Percentiles rank a stretch among this genome's conserved stretches.
These are phyloP conservation scores for Sporodiniella umbellata DNA, from an alignment of 371 early-diverging fungal genomes.

Conservation along the genomic window DNA sequence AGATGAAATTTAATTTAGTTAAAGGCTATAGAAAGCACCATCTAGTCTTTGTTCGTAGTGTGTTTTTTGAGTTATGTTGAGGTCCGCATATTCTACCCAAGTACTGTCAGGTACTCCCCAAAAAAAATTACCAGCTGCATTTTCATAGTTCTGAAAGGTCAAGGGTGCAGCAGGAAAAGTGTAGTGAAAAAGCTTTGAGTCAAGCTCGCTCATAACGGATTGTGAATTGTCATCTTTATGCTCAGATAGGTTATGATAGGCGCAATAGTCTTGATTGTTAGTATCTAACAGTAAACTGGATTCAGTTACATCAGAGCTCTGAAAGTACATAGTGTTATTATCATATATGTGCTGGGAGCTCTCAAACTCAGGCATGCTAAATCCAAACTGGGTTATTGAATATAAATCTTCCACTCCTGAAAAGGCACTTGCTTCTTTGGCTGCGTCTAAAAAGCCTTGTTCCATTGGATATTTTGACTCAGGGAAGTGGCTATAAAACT, in stretches of 20 bases:
- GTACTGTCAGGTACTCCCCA: constrained; percentile 47
- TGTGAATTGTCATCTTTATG: background rate
- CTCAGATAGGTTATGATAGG: background rate
- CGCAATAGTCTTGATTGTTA: background rate
- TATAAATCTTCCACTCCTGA: background rate
- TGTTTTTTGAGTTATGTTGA: no score
- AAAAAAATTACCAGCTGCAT: constrained; percentile 38
- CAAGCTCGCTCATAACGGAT: background rate
- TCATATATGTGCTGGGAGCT: background rate
- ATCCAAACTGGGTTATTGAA: constrained; percentile 3
- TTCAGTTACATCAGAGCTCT: background rate
- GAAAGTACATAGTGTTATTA: background rate
- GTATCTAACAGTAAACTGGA: no score
- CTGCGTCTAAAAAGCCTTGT: background rate
- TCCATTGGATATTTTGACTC: background rate
- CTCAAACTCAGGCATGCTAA: background rate
- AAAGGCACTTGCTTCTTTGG: background rate
- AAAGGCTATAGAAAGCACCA: no score
- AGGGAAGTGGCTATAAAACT: background rate
- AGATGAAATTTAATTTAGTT: no score
- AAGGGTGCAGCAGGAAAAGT: background rate
- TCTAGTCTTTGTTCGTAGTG: no score
- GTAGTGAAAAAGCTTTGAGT: background rate
- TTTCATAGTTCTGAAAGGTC: constrained; percentile 7
- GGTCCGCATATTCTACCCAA: no score